phyloP scores from a whole-genome alignment of 192 early-diverging fungal genomes.

The Funneliformis geosporum region DNA sequence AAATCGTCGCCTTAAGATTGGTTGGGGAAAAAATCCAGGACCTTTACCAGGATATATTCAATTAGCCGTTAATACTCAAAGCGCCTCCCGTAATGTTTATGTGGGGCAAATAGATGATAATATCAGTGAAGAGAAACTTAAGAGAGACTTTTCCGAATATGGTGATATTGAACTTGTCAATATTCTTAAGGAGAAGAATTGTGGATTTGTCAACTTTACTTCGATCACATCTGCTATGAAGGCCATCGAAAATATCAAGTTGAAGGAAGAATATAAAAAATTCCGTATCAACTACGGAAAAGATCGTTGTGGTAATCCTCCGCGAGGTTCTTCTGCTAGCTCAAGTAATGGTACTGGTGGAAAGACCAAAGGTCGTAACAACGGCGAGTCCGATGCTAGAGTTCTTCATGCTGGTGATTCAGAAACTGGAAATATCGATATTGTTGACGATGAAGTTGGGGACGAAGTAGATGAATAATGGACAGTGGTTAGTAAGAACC shows the following conservation, averaged over 20 bases:
- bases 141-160: constrained; percentile 75
- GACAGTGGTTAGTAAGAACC: not conserved
- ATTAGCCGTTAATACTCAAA: constrained; percentile 38
- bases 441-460: constrained; percentile 4
- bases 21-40: constrained; percentile 74
- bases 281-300: constrained; percentile 81
- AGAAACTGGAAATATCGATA: constrained; percentile 18
- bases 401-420: constrained; percentile 31
- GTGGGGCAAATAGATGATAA: constrained; percentile 67
- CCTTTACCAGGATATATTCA: constrained; percentile 49
- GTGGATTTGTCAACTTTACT: constrained; percentile 86
- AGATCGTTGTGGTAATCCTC: constrained; percentile 83
- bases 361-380: constrained; percentile 29
- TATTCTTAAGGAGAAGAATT: constrained; percentile 78
- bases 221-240: constrained; percentile 73
- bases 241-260: constrained; percentile 72
- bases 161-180: constrained; percentile 90
- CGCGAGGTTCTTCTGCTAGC: constrained; percentile 33
- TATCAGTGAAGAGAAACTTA: constrained; percentile 69
- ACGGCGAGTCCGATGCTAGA: constrained; percentile 32
- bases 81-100: constrained; percentile 81
- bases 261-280: constrained; percentile 59
- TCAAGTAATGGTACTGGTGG: not conserved
- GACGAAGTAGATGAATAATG: constrained; percentile 29
- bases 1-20: constrained; percentile 73